Percentiles rank a stretch among this genome's conserved stretches.
These are phyloP conservation scores for Cladophialophora exuberans DNA, from an alignment of 2,329 filamentous ascomycete genomes.

Conservation along the genomic window DNA sequence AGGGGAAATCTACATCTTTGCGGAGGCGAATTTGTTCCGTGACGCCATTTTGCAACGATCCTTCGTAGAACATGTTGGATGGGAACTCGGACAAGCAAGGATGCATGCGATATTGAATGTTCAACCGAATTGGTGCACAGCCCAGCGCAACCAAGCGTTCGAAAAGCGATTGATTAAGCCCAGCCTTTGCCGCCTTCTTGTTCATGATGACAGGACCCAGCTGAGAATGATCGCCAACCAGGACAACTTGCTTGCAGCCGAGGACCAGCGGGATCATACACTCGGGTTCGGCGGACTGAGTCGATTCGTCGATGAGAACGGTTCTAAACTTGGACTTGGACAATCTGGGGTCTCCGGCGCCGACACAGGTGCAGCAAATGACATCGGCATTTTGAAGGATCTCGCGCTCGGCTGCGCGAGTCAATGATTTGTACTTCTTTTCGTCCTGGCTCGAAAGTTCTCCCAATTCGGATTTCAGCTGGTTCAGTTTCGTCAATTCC, in stretches of 20 bases:
- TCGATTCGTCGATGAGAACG: slow-evolving; percentile 96
- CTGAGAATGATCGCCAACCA: slow-evolving; percentile 97
- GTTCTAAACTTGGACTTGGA: slow-evolving; percentile 98
- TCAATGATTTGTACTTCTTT: slow-evolving; percentile 97
- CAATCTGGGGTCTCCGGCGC: slow-evolving; percentile 91
- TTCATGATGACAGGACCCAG: slow-evolving; percentile 99
- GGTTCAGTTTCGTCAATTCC: slow-evolving; percentile 87
- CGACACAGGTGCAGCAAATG: slow-evolving; percentile 98
- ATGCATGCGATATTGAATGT: slow-evolving; percentile 99
- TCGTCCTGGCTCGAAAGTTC: slow-evolving; percentile 95
- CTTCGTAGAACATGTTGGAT: slow-evolving; percentile 99
- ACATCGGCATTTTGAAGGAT: slow-evolving; percentile 95
- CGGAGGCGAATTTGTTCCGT: slow-evolving; percentile 86
- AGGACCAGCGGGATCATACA: slow-evolving; percentile 98
- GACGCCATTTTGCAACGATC: slow-evolving; percentile 93
- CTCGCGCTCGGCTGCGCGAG: slow-evolving; percentile 89
- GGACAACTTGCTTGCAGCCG: slow-evolving; percentile 97
- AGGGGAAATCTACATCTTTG: slow-evolving; percentile 95
- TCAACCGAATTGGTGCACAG: slow-evolving; percentile 86
- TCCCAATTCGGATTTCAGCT: slow-evolving; percentile 87
- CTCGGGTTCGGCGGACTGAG: slow-evolving; percentile 95
- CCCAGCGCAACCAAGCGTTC: slow-evolving; percentile 93
- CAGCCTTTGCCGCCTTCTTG: slow-evolving; percentile 98
- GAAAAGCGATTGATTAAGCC: slow-evolving; percentile 96
- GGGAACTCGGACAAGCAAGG: slow-evolving; percentile 96